Evolutionary conservation across 1,139 yeast genomes (phyloP), one percentile per base, ranked within the genome.

Genomic region (Diutina ranongensis): DNA sequence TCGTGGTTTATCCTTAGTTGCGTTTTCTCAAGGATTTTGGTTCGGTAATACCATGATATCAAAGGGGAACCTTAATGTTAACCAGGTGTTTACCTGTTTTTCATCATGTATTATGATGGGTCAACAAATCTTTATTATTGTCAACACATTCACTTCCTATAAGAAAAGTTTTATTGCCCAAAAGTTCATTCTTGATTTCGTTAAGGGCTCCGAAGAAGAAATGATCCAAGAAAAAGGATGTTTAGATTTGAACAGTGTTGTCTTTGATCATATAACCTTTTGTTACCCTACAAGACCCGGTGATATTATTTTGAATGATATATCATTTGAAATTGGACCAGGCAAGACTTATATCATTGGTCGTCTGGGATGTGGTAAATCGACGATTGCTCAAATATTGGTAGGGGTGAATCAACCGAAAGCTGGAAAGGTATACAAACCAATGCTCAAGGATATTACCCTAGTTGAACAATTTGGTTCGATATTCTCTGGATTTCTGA

Each of bases 21-120:
- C 87, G 79, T 88, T 89, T 66, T 85, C 88, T 1, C 96, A 87
- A 59, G 95, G 94, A 0, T 85, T 89, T 55, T 88, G 94, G 84
- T 89, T 80, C 62, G 98, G 97, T 2, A 74, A 81, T 35, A 65
- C 69, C 45, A 72, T 85, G 68, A 80, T 87, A 3, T 62, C 64
- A 40, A 58, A 62, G 3, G 76, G 76, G 0, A 67, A 71, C 16
- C 57, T 79, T 10, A 54, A 66, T 1, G 65, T 86, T 1, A 81
- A 83, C 15, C 73, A 78, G 36, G 85, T 89, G 0, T 68, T 92
- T 47, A 83, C 96, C 0, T 83, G 94, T 32, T 87, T 92, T 56
- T 80, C 87, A 55, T 74, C 95, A 8, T 86, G 95, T 55, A 61
- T 89, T 22, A 69, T 79, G 61, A 64, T 87, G 28, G 85, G 94